phyloP scores from a whole-genome alignment of 2,329 filamentous ascomycete genomes.

The Parastagonospora avenae region DNA sequence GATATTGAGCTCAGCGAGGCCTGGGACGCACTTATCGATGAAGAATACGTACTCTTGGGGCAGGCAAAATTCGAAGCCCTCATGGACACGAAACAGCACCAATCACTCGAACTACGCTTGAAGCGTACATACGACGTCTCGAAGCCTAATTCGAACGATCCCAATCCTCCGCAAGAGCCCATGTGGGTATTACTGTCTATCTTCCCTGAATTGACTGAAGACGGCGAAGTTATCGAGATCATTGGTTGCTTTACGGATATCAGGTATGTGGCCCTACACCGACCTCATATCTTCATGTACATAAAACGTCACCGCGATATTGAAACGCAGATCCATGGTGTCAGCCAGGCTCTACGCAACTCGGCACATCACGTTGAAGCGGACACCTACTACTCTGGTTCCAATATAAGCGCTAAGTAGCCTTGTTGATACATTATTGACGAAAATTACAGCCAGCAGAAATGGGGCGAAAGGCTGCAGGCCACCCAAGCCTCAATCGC shows the following conservation, averaged over 20 bases:
- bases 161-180: slow-evolving; percentile 4
- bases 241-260: slow-evolving; percentile 46
- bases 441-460: slow-evolving; percentile 28
- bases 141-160: not conserved
- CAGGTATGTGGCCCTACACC: slow-evolving; percentile 9
- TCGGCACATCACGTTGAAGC: too few relatives aligned
- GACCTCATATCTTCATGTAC: not conserved
- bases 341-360: too few relatives aligned
- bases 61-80: slow-evolving; percentile 20
- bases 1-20: slow-evolving; percentile 20
- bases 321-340: too few relatives aligned
- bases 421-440: too few relatives aligned
- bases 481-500: slow-evolving; percentile 26
- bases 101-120: slow-evolving; percentile 45
- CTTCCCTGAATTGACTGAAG: slow-evolving; percentile 29
- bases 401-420: too few relatives aligned
- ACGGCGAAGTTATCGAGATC: slow-evolving; percentile 34
- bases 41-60: slow-evolving; percentile 14
- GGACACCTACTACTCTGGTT: too few relatives aligned
- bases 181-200: slow-evolving; percentile 41
- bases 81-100: slow-evolving; percentile 20
- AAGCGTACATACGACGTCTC: slow-evolving; percentile 40
- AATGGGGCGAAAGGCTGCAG: slow-evolving; percentile 44
- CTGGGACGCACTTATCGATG: slow-evolving; percentile 24
- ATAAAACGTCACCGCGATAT: too few relatives aligned